These are phyloP conservation scores for Aspergillus aculeatinus DNA, from an alignment of 2,329 filamentous ascomycete species.

Conservation along the genomic window DNA sequence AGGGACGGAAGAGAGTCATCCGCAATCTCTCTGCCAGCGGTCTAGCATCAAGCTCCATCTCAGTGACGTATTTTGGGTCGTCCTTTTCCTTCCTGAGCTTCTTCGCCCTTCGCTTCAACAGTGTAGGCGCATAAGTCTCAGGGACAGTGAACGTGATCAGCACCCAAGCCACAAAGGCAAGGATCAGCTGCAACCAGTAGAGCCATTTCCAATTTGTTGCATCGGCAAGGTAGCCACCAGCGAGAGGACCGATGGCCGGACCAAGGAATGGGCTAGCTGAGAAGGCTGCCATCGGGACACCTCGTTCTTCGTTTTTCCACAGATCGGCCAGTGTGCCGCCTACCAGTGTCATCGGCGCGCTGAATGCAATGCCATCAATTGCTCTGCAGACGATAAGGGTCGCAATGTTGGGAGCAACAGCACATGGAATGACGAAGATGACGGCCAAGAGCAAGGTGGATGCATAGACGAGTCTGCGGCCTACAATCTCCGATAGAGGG, in stretches of 20 bases:
- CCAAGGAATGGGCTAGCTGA: constrained; percentile 80
- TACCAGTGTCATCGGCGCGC: constrained; percentile 81
- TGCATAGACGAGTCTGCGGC: constrained; percentile 69
- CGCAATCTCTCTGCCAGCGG: constrained; percentile 66
- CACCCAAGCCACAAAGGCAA: constrained; percentile 67
- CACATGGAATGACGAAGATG: constrained; percentile 77
- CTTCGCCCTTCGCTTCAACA: constrained; percentile 68
- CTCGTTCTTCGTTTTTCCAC: constrained; percentile 81
- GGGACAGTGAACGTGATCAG: constrained; percentile 85
- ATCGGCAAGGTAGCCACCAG: constrained; percentile 74
- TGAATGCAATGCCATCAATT: constrained; percentile 81
- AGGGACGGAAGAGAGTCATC: constrained; percentile 76
- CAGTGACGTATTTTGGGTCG: constrained; percentile 68
- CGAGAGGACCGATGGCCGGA: constrained; percentile 72
- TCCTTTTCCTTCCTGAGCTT: constrained; percentile 70
- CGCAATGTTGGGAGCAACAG: constrained; percentile 70
- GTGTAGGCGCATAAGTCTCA: constrained; percentile 81
- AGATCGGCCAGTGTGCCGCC: constrained; percentile 79
- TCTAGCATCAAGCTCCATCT: constrained; percentile 73
- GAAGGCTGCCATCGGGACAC: constrained; percentile 84
- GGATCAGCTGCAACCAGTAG: constrained; percentile 82
- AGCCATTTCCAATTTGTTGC: constrained; percentile 76
- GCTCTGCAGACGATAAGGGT: constrained; percentile 74
- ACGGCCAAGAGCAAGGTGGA: constrained; percentile 68
- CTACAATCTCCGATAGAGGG: constrained; percentile 72